A percentile compares a stretch with the other conserved stretches of the same genome.
phyloP scores from a whole-genome alignment of 1,284 basidiomycete genomes.

The Cutaneotrichosporon arboriforme region DNA sequence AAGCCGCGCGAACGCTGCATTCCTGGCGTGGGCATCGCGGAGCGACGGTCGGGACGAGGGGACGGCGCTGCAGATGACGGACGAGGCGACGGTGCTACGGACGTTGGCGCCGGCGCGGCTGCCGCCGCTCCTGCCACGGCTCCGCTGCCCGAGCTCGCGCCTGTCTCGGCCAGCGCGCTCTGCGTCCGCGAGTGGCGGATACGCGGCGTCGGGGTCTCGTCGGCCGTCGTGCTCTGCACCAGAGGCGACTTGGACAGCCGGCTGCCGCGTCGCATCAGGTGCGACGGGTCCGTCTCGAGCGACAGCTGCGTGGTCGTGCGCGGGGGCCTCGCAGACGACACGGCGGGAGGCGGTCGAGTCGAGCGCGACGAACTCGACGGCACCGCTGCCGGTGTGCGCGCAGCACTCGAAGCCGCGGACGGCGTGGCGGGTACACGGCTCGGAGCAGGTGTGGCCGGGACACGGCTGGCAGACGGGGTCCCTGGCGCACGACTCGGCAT shows the following conservation, averaged over 20 bases:
- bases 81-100: too few species aligned
- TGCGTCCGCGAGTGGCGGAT: slow-evolving; percentile 35
- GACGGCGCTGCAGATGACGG: too few species aligned
- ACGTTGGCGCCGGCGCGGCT: too few species aligned
- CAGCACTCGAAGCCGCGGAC: background rate
- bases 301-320: background rate
- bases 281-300: background rate
- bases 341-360: background rate
- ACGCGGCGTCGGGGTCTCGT: slow-evolving; percentile 11
- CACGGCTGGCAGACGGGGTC: background rate
- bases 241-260: background rate
- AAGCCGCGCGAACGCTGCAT: slow-evolving; percentile 20
- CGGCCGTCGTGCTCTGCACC: slow-evolving; percentile 19
- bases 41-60: background rate
- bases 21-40: background rate
- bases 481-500: too few species aligned
- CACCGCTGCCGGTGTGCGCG: background rate
- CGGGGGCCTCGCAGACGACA: background rate
- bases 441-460: background rate
- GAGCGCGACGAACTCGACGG: background rate
- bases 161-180: slow-evolving; percentile 22
- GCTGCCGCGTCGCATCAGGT: background rate
- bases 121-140: too few species aligned
- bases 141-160: too few species aligned
- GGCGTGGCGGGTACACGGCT: too few species aligned